These are phyloP conservation scores for Lactarius psammicola DNA, from an alignment of 768 basidiomycete genomes.

Conservation along the genomic window DNA sequence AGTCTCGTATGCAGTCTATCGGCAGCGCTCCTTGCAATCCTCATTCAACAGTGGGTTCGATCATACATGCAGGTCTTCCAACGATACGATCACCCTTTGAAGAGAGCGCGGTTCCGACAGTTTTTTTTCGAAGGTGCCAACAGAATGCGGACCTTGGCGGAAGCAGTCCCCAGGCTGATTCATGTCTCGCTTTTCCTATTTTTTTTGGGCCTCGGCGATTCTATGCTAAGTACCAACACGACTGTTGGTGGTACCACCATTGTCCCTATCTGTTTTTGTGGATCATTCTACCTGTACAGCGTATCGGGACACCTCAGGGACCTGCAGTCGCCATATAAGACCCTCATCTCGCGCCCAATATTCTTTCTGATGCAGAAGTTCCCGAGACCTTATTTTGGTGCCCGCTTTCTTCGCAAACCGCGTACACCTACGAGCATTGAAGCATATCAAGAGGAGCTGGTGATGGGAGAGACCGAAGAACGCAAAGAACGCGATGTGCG, in stretches of 20 bases:
- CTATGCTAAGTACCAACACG: neutral
- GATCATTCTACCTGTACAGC: neutral
- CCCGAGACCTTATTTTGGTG: too few species aligned
- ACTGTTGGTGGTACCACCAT: neutral
- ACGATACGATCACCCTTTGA: neutral
- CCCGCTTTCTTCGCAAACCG: neutral
- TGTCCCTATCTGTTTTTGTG: neutral
- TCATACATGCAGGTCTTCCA: neutral
- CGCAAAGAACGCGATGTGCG: neutral
- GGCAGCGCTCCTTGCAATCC: neutral
- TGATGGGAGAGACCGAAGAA: neutral
- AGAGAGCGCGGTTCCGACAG: neutral
- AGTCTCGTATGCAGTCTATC: neutral
- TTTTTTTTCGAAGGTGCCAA: neutral
- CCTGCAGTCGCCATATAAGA: neutral
- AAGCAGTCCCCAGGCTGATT: neutral
- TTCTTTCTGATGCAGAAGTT: neutral
- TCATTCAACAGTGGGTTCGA: neutral
- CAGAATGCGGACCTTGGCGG: rapidly evolving
- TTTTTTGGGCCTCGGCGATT: neutral
- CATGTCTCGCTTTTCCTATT: neutral
- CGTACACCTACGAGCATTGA: neutral
- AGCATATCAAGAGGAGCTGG: neutral
- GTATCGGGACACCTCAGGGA: neutral
- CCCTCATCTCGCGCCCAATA: neutral